Base-by-base conservation (phyloP, 768 basidiomycete species). In the Podaxis sp. region DNA sequence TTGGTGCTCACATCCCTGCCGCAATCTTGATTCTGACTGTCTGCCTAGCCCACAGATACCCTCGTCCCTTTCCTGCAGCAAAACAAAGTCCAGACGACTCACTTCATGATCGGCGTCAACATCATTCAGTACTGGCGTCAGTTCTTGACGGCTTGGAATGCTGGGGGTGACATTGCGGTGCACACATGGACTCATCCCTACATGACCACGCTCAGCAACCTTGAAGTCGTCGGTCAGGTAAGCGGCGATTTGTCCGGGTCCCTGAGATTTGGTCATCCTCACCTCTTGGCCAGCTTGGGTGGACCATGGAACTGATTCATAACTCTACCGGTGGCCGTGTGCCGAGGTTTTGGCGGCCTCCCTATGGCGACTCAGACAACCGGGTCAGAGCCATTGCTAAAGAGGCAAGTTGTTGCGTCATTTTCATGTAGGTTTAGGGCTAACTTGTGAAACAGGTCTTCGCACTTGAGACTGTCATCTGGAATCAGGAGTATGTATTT, bases 61-160 rank as follows among this genome's bases (percentile, higher is more conserved):
- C 82, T 96, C 19, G 84, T 91, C 69, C 68, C 82, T 6, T 96
- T 93, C 72, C 78, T 96, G 54, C 66, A 79, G 63, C 59, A 77
- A n/a, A 82, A 95, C 62, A 84, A 88, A 64, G 73, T 86, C 61
- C 81, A 74, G n/a, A 87, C 87, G 2, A 96, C 95, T 4, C 93
- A 96, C 71, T 96, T 96, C 73, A 85, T 95, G 80, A 96, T 97
- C 66, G 95, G 95, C 17, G 71, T 82, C 38, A 90, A 94, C 70
- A 90, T 95, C 63, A 68, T 90, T 28, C 56, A 70, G 46, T 77
- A 90, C 69, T 83, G 86, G 3, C 70, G 78, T 8, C 68, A 79
- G 52, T 93, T 95, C 74, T 65, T 76, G 62, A 69, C 70, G 9
- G 87, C 86, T 0, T 85, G 85, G 69, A 72, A 79, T 28, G 71